Base-by-base conservation (phyloP, 495 filamentous ascomycete species). In the Neurospora africana region DNA sequence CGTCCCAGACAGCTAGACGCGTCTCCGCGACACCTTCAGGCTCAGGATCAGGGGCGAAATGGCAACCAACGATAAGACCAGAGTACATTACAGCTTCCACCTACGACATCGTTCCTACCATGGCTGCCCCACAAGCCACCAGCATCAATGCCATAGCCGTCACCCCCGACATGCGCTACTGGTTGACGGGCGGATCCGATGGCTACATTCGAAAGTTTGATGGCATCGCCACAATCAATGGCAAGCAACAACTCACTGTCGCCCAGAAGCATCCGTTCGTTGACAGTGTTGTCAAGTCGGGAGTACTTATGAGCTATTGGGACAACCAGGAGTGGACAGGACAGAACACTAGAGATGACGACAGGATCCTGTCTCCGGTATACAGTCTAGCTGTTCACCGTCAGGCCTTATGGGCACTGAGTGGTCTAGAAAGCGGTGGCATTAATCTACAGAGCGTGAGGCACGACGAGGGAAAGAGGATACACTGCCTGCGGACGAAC, bases 191-290 rank as follows among this genome's bases (percentile, higher is more conserved):
- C 39, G 95, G 95, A 0, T 90, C 91, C 7, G 95, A 99, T 83
- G 93, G 95, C 68, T 98, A 96, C 78, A 92, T 98, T 71, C 88
- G 95, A 41, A 97, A 96, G 76, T 98, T 93, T 83, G 95, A 99
- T 81, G 97, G 96, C 87, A 89, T 92, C 58, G 94, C 92, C 19
- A 97, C 95, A 10, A 93, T 93, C 73, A 99, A 99, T 79, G 93
- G 93, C 74, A 97, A 97, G 80, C 88, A 92, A 39, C 91, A 94
- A 80, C 83, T 99, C 75, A 99, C 95, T 0, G 95, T 99, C 9
- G 95, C 95, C 47, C 95, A 99, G 83, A 84, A 92, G 68, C 95
- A 99, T 82, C 95, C 96, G 0, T 99, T 98, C 75, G 95, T 99
- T 40, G 95, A 99, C 78, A 97, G 92, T 74, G 95, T 99, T 19